phyloP scores from a whole-genome alignment of 345 rosid genomes.

The Eucalyptus camaldulensis region DNA sequence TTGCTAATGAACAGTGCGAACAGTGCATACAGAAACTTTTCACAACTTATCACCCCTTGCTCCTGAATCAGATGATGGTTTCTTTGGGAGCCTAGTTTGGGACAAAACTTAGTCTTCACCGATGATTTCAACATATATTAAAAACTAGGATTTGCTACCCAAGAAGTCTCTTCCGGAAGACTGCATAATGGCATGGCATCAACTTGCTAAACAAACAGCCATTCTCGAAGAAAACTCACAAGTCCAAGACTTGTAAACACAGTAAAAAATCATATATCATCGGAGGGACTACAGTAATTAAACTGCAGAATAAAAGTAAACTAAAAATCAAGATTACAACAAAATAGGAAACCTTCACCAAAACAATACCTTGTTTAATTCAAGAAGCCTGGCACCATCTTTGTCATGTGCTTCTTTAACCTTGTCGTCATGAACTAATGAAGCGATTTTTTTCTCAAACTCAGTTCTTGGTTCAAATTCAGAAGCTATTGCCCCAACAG shows the following conservation, averaged over 20 bases:
- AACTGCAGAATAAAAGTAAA: background rate
- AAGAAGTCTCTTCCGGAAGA: background rate
- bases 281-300: background rate
- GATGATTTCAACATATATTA: background rate
- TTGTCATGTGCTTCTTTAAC: conserved; percentile 66
- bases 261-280: background rate
- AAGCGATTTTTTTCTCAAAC: conserved; percentile 88
- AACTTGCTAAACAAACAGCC: background rate
- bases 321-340: background rate
- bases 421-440: conserved; percentile 44
- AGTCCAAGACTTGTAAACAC: background rate
- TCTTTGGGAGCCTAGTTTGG: background rate
- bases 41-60: background rate
- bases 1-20: background rate
- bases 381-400: conserved; percentile 85
- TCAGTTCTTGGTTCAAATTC: conserved; percentile 86
- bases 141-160: background rate
- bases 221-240: background rate
- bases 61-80: background rate
- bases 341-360: background rate
- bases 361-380: conserved; percentile 54
- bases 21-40: background rate
- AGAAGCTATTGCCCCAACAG: conserved; percentile 90
- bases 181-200: background rate
- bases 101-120: background rate